Conservation (phyloP, 2,329 filamentous ascomycete genomes). For the Bipolaris zeicola region DNA sequence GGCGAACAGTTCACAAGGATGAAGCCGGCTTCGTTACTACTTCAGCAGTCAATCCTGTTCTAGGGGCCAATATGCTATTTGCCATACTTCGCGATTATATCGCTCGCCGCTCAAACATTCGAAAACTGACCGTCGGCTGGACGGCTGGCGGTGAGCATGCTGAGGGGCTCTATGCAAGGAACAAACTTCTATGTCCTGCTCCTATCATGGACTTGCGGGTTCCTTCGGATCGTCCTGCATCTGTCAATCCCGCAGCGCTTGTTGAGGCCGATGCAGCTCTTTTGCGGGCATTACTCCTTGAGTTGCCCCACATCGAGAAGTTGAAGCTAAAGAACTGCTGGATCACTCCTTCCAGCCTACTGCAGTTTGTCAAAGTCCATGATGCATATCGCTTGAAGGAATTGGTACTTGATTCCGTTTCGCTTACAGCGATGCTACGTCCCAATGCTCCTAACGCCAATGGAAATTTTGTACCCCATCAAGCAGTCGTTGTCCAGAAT, state of each 20-base stretch:
- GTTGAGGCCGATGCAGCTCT: constrained; percentile 16
- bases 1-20: constrained; percentile 63
- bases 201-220: constrained; percentile 53
- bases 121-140: constrained; percentile 68
- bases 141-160: constrained; percentile 70
- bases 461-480: constrained; percentile 4
- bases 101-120: constrained; percentile 57
- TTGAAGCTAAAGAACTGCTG: constrained; percentile 73
- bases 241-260: constrained; percentile 9
- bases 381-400: constrained; percentile 56
- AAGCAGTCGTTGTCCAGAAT: constrained; percentile 4
- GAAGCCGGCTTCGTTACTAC: constrained; percentile 59
- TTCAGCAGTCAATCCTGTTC: constrained; percentile 56
- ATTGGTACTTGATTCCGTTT: constrained; percentile 68
- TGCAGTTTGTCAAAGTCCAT: constrained; percentile 58
- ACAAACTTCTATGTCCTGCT: constrained; percentile 66
- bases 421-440: constrained; percentile 55
- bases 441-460: constrained; percentile 10
- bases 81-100: constrained; percentile 60
- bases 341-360: constrained; percentile 64
- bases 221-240: constrained; percentile 7
- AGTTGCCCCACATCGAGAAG: constrained; percentile 62
- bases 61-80: constrained; percentile 59
- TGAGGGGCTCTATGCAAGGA: constrained; percentile 65
- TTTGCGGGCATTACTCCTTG: constrained; percentile 48